These are phyloP conservation scores for Teunomyces tritomae DNA, from an alignment of 805 yeast genomes.

Conservation along the genomic window DNA sequence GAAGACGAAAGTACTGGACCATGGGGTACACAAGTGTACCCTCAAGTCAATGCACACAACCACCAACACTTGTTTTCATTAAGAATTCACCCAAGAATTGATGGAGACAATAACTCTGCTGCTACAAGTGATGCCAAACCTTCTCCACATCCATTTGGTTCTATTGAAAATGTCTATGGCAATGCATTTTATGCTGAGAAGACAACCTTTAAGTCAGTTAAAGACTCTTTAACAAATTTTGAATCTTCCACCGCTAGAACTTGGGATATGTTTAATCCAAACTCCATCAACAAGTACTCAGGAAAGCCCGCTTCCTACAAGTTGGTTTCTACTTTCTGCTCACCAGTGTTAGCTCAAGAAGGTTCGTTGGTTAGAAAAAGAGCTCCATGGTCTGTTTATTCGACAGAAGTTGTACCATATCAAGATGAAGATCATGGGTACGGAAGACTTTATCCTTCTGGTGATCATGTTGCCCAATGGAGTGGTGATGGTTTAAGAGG, in stretches of 20 bases:
- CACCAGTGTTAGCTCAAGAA: slow-evolving; percentile 69
- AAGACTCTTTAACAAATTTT: slow-evolving; percentile 61
- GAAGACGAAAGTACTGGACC: slow-evolving; percentile 68
- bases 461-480: slow-evolving; percentile 74
- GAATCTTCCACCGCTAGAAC: slow-evolving; percentile 65
- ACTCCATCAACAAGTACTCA: slow-evolving; percentile 61
- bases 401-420: slow-evolving; percentile 70
- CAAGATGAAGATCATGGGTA: slow-evolving; percentile 48
- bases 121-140: slow-evolving; percentile 63
- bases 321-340: slow-evolving; percentile 71
- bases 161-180: slow-evolving; percentile 72
- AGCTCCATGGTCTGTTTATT: slow-evolving; percentile 75
- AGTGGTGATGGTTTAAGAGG: slow-evolving; percentile 67
- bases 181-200: slow-evolving; percentile 69
- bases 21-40: slow-evolving; percentile 80
- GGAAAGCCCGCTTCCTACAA: slow-evolving; percentile 76
- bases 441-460: slow-evolving; percentile 76
- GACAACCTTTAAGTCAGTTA: slow-evolving; percentile 65
- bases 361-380: slow-evolving; percentile 75
- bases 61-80: slow-evolving; percentile 82
- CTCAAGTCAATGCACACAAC: slow-evolving; percentile 79
- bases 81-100: slow-evolving; percentile 77
- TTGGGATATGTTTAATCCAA: slow-evolving; percentile 78
- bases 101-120: slow-evolving; percentile 76
- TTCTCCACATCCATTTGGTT: slow-evolving; percentile 59